Percentiles rank a stretch among this genome's conserved stretches.
phyloP scores from a whole-genome alignment of 768 basidiomycete species.

The Calvatia gigantea region DNA sequence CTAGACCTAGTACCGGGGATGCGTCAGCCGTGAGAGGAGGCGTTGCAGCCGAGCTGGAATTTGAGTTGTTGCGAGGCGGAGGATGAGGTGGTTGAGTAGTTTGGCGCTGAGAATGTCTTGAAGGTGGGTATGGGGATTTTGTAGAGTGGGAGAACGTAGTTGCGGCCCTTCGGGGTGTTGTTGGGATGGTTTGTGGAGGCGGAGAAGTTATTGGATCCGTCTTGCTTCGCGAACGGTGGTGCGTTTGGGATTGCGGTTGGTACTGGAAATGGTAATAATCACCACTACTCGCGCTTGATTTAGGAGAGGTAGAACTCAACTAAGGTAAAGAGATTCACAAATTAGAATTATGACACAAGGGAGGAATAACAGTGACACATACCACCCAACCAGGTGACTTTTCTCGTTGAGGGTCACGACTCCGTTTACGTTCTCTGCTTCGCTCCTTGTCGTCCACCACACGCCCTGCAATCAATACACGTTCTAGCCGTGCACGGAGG shows the following conservation, averaged over 20 bases:
- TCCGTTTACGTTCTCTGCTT: constrained; percentile 4
- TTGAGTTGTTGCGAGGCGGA: neutral
- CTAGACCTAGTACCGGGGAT: constrained; percentile 10
- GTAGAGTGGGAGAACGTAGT: neutral
- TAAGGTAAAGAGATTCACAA: neutral
- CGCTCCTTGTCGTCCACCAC: neutral
- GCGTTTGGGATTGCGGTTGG: neutral
- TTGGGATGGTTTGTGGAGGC: neutral
- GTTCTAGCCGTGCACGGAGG: constrained; percentile 16
- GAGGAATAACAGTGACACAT: neutral
- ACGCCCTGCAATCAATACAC: constrained; percentile 10
- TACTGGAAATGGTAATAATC: constrained; percentile 5
- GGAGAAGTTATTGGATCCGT: neutral
- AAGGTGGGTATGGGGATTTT: neutral
- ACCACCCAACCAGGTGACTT: neutral
- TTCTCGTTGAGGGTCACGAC: neutral
- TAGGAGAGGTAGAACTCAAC: constrained; percentile 1
- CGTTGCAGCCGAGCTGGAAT: constrained; percentile 8
- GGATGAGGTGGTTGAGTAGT: neutral
- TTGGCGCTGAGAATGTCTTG: neutral
- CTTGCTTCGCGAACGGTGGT: constrained; percentile 8
- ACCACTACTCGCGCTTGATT: constrained; percentile 12
- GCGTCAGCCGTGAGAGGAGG: constrained; percentile 15
- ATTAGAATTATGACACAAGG: neutral
- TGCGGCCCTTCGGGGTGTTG: neutral